Percentiles rank a stretch among this genome's conserved stretches.
phyloP scores from a whole-genome alignment of 2,329 filamentous ascomycete species.

The Calonectria crousiana region DNA sequence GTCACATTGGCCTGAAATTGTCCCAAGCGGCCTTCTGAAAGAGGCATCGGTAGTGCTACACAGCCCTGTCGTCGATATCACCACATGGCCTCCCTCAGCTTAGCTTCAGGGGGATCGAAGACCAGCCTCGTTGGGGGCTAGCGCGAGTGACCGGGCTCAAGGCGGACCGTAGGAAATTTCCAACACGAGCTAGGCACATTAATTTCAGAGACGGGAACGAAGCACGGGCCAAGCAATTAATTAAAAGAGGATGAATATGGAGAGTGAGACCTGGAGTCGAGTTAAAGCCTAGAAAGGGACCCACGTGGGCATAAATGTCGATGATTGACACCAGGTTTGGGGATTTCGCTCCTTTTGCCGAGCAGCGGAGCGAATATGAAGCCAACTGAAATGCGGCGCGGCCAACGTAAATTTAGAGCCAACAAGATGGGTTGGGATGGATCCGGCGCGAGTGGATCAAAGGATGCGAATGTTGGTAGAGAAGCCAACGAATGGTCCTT shows the following conservation, averaged over 20 bases:
- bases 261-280: neutral
- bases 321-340: neutral
- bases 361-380: neutral
- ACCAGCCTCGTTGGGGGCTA: neutral
- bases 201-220: neutral
- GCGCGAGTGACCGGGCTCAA: neutral
- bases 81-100: neutral
- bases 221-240: neutral
- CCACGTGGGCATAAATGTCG: neutral
- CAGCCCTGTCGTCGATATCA: neutral
- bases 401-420: neutral
- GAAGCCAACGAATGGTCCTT: neutral
- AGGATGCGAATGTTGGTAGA: neutral
- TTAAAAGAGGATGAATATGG: no score
- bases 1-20: neutral
- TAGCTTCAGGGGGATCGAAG: neutral
- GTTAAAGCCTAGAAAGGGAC: neutral
- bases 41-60: neutral
- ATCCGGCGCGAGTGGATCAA: neutral
- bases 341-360: neutral
- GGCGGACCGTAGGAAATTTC: neutral
- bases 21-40: neutral
- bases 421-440: neutral
- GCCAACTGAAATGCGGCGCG: neutral
- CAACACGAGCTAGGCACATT: no score